Conservation (phyloP, 441 rosid species). For the Adansonia gregorii region DNA sequence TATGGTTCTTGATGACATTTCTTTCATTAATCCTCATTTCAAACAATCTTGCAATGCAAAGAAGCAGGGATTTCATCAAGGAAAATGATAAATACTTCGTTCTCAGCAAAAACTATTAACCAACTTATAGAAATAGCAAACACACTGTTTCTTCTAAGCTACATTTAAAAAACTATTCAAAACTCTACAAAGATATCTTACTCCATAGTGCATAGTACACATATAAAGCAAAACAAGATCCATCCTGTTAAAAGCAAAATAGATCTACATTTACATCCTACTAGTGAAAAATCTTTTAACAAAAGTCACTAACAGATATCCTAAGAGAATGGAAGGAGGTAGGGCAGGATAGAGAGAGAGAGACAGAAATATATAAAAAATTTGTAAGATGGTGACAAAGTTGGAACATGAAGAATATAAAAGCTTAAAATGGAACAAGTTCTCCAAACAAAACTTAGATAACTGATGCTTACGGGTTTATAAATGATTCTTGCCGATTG, state of each 20-base stretch:
- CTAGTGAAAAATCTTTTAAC: neutral
- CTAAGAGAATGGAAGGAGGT: neutral
- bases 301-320: constrained; percentile 1
- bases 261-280: neutral
- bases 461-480: neutral
- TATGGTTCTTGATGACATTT: neutral
- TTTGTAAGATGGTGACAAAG: neutral
- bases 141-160: neutral
- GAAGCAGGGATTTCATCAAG: constrained; percentile 3
- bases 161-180: neutral
- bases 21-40: neutral
- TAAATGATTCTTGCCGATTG: neutral
- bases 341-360: neutral
- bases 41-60: neutral
- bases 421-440: neutral
- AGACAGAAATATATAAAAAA: neutral
- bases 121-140: neutral
- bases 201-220: neutral
- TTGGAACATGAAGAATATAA: neutral
- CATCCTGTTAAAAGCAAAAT: neutral
- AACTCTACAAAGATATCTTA: constrained; percentile 13
- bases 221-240: neutral
- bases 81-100: neutral
- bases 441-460: neutral
- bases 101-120: constrained; percentile 13